These are phyloP conservation scores for Cyclotella sp. DNA, from an alignment of 108 stramenopile genomes.

Conservation along the genomic window DNA sequence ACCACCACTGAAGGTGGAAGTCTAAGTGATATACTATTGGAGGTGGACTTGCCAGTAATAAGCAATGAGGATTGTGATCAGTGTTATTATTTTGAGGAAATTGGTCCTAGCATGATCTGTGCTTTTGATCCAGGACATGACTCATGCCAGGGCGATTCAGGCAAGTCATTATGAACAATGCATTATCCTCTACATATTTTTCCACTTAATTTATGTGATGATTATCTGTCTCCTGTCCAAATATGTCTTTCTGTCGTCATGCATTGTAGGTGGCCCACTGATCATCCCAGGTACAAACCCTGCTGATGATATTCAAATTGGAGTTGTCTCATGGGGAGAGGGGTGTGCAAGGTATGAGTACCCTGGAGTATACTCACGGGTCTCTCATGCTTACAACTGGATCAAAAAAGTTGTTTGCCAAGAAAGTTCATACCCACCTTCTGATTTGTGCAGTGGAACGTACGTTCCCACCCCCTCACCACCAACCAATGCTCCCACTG, in stretches of 20 bases:
- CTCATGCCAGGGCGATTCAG: neutral
- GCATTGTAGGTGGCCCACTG: slow-evolving; percentile 15
- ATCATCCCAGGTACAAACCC: slow-evolving; percentile 14
- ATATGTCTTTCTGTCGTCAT: neutral
- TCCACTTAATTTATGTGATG: no score
- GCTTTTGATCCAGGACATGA: neutral
- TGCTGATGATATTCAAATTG: slow-evolving; percentile 46
- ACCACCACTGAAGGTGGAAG: neutral
- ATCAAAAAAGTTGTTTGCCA: slow-evolving; percentile 17
- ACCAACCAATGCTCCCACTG: no score
- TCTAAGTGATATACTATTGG: no score
- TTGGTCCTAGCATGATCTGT: neutral
- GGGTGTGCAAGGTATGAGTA: slow-evolving; percentile 58
- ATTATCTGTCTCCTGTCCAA: neutral
- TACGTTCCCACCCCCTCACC: neutral
- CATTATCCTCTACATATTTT: neutral
- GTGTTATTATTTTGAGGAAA: neutral
- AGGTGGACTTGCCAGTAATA: neutral
- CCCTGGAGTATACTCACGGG: slow-evolving; percentile 62
- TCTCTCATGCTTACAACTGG: slow-evolving; percentile 40
- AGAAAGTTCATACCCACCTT: neutral
- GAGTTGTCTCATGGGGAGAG: slow-evolving; percentile 63
- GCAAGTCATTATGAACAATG: neutral
- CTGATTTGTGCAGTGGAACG: neutral
- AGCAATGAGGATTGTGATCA: neutral